Evolutionary conservation across 2,329 filamentous ascomycete species (phyloP).

Genomic region (Talaromyces albobiverticillius): DNA sequence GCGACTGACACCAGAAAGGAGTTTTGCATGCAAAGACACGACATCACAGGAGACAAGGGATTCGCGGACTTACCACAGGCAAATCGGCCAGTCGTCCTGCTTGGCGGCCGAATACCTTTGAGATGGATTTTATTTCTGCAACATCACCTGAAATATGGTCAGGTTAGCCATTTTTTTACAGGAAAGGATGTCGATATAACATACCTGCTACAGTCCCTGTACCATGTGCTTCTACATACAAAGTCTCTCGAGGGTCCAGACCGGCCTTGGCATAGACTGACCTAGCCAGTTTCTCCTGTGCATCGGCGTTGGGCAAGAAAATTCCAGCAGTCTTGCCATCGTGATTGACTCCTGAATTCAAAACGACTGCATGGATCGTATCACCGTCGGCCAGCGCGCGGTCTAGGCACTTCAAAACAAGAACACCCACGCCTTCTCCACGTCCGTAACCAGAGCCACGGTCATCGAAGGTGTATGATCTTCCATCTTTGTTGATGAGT

Average conservation of each 20-base stretch:
- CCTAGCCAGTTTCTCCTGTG: conserved; percentile 32
- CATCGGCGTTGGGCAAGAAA: conserved; percentile 50
- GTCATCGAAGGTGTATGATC: conserved; percentile 30
- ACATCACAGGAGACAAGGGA: too few relatives aligned
- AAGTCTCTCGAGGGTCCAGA: neutral
- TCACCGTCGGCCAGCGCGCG: conserved; percentile 46
- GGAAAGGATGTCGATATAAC: too few relatives aligned
- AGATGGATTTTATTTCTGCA: too few relatives aligned
- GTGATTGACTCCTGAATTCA: conserved; percentile 27
- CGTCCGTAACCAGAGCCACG: conserved; percentile 47
- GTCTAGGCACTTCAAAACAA: conserved; percentile 50
- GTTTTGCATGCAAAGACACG: too few relatives aligned
- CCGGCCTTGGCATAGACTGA: neutral
- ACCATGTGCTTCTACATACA: conserved; percentile 18
- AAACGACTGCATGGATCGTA: conserved; percentile 35
- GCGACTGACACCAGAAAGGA: too few relatives aligned
- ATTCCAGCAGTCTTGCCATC: conserved; percentile 50
- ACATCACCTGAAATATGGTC: too few relatives aligned
- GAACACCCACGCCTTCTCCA: conserved; percentile 49
- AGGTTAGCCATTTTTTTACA: too few relatives aligned
- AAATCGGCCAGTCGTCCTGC: too few relatives aligned
- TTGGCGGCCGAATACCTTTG: too few relatives aligned
- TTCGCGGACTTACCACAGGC: too few relatives aligned
- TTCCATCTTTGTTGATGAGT: conserved; percentile 27
- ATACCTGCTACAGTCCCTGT: too few relatives aligned